Base-by-base conservation (phyloP, 2,329 filamentous ascomycete species). In the Microdochium bolleyi region DNA sequence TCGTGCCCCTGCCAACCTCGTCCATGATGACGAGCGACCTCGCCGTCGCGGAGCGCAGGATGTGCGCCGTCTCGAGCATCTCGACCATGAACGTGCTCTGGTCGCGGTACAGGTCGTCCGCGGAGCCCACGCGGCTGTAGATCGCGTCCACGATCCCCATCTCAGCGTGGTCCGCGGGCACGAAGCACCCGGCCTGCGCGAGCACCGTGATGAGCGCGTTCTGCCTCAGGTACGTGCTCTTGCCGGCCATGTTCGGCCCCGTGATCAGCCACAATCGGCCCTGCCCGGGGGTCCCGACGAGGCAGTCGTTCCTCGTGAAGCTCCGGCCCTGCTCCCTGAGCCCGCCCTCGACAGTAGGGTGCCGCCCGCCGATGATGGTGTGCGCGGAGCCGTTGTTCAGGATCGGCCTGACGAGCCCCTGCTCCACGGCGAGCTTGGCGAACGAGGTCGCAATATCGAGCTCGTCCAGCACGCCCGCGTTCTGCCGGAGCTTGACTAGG, bases 21-120 rank as follows among this genome's bases (percentile, higher is more conserved):
- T 99, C 94, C 92, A 99, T 97, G 67, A 99, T 92, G 55, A 94
- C 92, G 62, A 99, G 95, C 0, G 88, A 94, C 24, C 86, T 80
- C 1, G 84, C 72, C 1, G 92, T 97, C 0, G 94, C 92, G 59
- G 88, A 79, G 55, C 87, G 88, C 51, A 99, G 78, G 51, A 99
- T 99, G 24, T 87, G 80, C 1, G 92, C 92, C 21, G 94, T 96
- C 71, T 99, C 94, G 2, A 96, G 79, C 94, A 99, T 99, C 72
- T 99, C 94, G 1, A 97, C 90, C 94, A 99, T 97, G 70, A 99
- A 99, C 0, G 95, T 99, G 51, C 90, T 96, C 69, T 97, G 92
- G 72, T 96, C 88, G 50, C 84, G 83, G 72, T 88, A 96, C n/a
- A 99, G 77, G 66, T 96, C 92, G 68, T 99, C 95, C 1, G 92